Conservation (phyloP, 2,329 filamentous ascomycete species). For the Stemphylium lycopersici region DNA sequence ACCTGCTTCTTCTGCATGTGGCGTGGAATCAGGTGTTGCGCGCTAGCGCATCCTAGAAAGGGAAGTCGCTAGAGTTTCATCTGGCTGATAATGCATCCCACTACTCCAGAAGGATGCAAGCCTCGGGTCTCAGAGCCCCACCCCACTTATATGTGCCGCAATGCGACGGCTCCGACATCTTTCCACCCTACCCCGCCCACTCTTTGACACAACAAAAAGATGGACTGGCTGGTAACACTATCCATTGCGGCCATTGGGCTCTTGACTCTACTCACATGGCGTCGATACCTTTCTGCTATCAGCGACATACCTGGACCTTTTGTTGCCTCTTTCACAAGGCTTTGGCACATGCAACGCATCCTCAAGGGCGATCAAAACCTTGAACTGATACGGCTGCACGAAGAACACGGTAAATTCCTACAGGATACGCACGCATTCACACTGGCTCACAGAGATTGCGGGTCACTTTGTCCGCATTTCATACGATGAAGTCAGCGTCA, state of each 20-base stretch:
- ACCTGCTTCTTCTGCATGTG: no score
- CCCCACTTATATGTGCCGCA: not conserved
- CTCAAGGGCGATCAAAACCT: slow-evolving; percentile 46
- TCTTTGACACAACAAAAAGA: not conserved
- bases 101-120: not conserved
- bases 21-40: not conserved
- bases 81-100: not conserved
- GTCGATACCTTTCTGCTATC: slow-evolving; percentile 57
- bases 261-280: not conserved
- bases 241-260: not conserved
- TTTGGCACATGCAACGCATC: slow-evolving; percentile 48
- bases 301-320: slow-evolving; percentile 53
- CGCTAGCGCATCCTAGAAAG: not conserved
- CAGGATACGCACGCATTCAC: slow-evolving; percentile 28
- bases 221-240: not conserved
- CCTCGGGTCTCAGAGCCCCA: not conserved
- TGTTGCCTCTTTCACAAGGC: slow-evolving; percentile 47
- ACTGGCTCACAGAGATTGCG: not conserved
- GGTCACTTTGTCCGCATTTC: slow-evolving; percentile 52
- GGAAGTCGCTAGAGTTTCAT: no score
- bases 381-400: slow-evolving; percentile 44
- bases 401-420: slow-evolving; percentile 46
- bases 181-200: not conserved
- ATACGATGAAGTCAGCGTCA: slow-evolving; percentile 54
- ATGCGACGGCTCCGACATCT: not conserved